These are phyloP conservation scores for Rhodomyrtus psidioides DNA, from an alignment of 441 rosid species.

Conservation along the genomic window DNA sequence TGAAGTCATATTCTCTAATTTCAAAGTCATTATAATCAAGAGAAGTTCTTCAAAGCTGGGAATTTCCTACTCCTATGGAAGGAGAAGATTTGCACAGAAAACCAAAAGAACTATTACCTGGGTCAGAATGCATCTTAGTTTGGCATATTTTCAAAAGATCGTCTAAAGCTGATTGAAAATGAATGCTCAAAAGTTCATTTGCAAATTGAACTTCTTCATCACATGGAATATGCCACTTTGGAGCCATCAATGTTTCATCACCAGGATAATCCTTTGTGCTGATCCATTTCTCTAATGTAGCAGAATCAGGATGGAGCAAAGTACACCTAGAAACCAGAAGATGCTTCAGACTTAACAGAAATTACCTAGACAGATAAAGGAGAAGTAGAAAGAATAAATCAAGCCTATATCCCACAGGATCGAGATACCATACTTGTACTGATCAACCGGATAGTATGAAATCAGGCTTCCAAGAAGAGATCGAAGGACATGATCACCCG, in stretches of 20 bases:
- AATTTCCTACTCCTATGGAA: background rate
- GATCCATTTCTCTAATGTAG: slow-evolving; percentile 87
- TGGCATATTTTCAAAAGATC: slow-evolving; percentile 83
- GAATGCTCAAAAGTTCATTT: slow-evolving; percentile 84
- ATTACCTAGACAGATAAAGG: background rate
- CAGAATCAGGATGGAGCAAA: slow-evolving; percentile 74
- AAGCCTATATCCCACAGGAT: slow-evolving; percentile 1
- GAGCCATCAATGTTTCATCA: slow-evolving; percentile 40
- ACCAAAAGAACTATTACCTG: slow-evolving; percentile 43
- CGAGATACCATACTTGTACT: slow-evolving; percentile 63
- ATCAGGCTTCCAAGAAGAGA: slow-evolving; percentile 88
- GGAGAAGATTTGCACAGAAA: background rate
- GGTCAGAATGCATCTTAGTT: slow-evolving; percentile 72
- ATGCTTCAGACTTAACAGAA: background rate
- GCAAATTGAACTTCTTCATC: slow-evolving; percentile 93
- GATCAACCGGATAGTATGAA: slow-evolving; percentile 90
- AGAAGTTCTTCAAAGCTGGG: background rate
- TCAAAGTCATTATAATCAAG: background rate
- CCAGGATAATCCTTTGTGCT: slow-evolving; percentile 74
- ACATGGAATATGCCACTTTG: slow-evolving; percentile 92
- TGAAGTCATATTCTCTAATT: background rate
- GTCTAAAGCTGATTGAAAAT: slow-evolving; percentile 87
- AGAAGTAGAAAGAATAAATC: background rate
- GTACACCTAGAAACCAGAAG: slow-evolving; percentile 51
- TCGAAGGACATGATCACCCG: slow-evolving; percentile 92